These are phyloP conservation scores for Scedosporium minutisporum DNA, from an alignment of 2,329 filamentous ascomycete genomes.

Conservation along the genomic window DNA sequence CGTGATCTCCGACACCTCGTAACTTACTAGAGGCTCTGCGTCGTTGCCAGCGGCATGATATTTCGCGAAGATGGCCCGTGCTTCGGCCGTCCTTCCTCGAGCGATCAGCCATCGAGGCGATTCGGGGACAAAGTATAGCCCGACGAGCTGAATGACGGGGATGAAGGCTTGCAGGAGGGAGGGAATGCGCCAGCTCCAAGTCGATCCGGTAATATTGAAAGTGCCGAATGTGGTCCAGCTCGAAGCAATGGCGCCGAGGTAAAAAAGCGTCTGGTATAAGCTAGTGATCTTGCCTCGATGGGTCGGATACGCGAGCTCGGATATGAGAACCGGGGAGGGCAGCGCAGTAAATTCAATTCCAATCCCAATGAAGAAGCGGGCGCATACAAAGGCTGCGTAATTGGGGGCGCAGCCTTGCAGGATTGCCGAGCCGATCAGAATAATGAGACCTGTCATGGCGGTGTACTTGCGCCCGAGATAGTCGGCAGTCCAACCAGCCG, in stretches of 20 bases:
- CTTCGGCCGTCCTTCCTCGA: conserved; percentile 22
- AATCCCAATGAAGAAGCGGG: conserved; percentile 23
- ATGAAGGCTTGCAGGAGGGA: conserved; percentile 14
- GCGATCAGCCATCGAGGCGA: conserved; percentile 25
- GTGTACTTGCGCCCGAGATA: conserved; percentile 28
- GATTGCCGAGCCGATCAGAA: conserved; percentile 19
- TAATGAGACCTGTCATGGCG: conserved; percentile 23
- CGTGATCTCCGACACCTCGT: conserved; percentile 32
- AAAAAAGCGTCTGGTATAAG: conserved; percentile 32
- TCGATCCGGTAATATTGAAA: conserved; percentile 3
- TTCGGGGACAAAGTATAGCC: conserved; percentile 24
- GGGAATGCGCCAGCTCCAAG: conserved; percentile 17
- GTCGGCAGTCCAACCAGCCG: conserved; percentile 13
- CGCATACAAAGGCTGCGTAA: conserved; percentile 18
- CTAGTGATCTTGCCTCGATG: conserved; percentile 44
- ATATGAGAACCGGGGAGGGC: conserved; percentile 21
- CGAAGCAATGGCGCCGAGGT: conserved; percentile 1
- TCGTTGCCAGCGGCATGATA: conserved; percentile 33
- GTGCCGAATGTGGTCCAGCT: conserved; percentile 7
- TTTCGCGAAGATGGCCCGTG: conserved; percentile 25
- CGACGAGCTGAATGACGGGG: conserved; percentile 12
- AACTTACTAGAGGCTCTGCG: conserved; percentile 26
- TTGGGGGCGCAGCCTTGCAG: conserved; percentile 22
- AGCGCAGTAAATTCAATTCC: conserved; percentile 20
- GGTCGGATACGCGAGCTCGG: conserved; percentile 24